Evolutionary conservation across 1,284 basidiomycete species (phyloP).

Genomic region (Trametes polyzona): DNA sequence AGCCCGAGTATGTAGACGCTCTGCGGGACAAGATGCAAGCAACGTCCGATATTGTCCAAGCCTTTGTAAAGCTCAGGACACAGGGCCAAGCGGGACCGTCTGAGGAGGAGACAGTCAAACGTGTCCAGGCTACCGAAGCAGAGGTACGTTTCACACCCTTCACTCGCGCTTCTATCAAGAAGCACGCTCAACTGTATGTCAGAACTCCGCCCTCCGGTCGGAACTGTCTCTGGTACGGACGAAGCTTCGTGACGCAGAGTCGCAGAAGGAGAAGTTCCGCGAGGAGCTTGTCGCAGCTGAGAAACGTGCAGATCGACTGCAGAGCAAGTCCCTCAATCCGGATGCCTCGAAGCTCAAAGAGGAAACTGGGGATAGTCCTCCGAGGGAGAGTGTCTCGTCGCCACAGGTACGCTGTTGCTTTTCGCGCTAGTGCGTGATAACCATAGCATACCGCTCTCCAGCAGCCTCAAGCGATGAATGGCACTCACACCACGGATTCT

Average conservation of each 20-base stretch:
- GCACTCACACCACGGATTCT: constrained; percentile 18
- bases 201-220: constrained; percentile 64
- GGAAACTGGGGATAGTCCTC: constrained; percentile 52
- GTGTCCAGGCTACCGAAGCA: constrained; percentile 58
- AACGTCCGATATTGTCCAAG: constrained; percentile 63
- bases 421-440: constrained; percentile 7
- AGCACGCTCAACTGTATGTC: background rate
- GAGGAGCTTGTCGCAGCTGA: constrained; percentile 67
- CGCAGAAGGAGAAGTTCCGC: constrained; percentile 57
- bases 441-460: constrained; percentile 4
- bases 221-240: constrained; percentile 63
- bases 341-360: constrained; percentile 47
- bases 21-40: constrained; percentile 60
- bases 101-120: constrained; percentile 45
- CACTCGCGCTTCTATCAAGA: too few relatives aligned
- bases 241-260: constrained; percentile 58
- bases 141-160: too few relatives aligned
- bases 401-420: constrained; percentile 73
- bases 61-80: constrained; percentile 54
- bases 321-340: constrained; percentile 62
- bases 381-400: constrained; percentile 47
- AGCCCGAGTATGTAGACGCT: constrained; percentile 48
- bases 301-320: constrained; percentile 73
- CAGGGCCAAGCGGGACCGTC: constrained; percentile 36
- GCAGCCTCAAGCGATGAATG: constrained; percentile 39